A percentile compares a stretch with the other conserved stretches of the same genome.
These are phyloP conservation scores for Vishniacozyma victoriae DNA, from an alignment of 768 basidiomycete genomes.

Conservation along the genomic window DNA sequence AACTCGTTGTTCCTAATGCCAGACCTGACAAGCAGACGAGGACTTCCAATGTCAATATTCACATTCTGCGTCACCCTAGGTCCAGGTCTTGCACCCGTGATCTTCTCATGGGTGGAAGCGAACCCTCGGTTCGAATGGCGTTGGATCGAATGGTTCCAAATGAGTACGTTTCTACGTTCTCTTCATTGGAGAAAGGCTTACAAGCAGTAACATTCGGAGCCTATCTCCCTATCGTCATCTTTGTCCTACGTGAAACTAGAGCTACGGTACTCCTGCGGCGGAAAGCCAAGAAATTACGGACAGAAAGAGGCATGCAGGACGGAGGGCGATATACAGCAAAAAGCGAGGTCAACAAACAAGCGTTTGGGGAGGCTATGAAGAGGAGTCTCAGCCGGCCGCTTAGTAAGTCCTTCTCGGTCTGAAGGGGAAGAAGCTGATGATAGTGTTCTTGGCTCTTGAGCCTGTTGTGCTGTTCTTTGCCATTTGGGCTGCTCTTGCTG, in stretches of 20 bases:
- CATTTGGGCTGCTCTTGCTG: slow-evolving; percentile 52
- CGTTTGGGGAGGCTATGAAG: slow-evolving; percentile 54
- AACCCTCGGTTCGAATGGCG: slow-evolving; percentile 61
- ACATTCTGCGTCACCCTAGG: slow-evolving; percentile 58
- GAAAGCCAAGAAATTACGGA: slow-evolving; percentile 60
- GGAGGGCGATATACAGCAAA: slow-evolving; percentile 38
- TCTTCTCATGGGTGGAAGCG: slow-evolving; percentile 58
- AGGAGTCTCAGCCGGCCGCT: slow-evolving; percentile 67
- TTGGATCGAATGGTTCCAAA: slow-evolving; percentile 78
- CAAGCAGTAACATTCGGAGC: slow-evolving; percentile 52
- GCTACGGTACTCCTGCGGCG: slow-evolving; percentile 62
- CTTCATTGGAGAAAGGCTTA: not conserved
- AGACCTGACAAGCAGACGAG: slow-evolving; percentile 53
- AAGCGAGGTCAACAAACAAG: slow-evolving; percentile 33
- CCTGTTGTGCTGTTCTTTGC: slow-evolving; percentile 65
- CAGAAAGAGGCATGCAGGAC: slow-evolving; percentile 57
- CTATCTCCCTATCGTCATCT: slow-evolving; percentile 53
- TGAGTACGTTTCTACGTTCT: slow-evolving; percentile 46
- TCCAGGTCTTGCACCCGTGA: slow-evolving; percentile 60
- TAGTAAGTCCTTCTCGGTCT: slow-evolving; percentile 51
- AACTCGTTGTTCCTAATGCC: not conserved
- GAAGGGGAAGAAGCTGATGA: not conserved
- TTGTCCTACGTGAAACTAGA: slow-evolving; percentile 69
- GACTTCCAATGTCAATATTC: slow-evolving; percentile 72
- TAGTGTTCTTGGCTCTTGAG: slow-evolving; percentile 66